phyloP scores from a whole-genome alignment of 257 asterid genomes.

The Rauvolfia tetraphylla region DNA sequence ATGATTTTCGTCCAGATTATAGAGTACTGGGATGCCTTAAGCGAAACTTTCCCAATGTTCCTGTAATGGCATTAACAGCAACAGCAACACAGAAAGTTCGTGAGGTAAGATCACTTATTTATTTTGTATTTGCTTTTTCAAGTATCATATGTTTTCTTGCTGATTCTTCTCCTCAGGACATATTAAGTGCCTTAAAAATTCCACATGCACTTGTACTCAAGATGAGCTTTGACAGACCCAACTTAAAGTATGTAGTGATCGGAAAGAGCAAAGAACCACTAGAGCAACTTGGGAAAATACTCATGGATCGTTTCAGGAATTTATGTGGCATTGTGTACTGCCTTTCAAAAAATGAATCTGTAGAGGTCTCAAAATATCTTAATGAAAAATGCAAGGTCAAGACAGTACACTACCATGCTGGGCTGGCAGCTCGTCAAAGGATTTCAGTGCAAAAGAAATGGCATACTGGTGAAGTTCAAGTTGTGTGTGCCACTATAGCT shows the following conservation, averaged over 20 bases:
- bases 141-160: slow-evolving; percentile 13
- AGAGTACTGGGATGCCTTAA: slow-evolving; percentile 87
- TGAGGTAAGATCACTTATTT: slow-evolving; percentile 49
- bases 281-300: slow-evolving; percentile 74
- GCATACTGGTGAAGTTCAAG: slow-evolving; percentile 81
- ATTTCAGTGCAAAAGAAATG: slow-evolving; percentile 80
- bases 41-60: slow-evolving; percentile 83
- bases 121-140: slow-evolving; percentile 1
- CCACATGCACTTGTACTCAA: slow-evolving; percentile 83
- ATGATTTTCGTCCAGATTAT: slow-evolving; percentile 98
- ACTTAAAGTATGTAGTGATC: slow-evolving; percentile 82
- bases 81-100: slow-evolving; percentile 88
- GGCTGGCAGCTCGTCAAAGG: slow-evolving; percentile 87
- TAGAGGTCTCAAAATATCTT: slow-evolving; percentile 74
- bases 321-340: slow-evolving; percentile 87
- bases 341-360: slow-evolving; percentile 90
- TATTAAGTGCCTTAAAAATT: slow-evolving; percentile 63
- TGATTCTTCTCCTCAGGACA: slow-evolving; percentile 53
- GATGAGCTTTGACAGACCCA: slow-evolving; percentile 90
- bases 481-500: slow-evolving; percentile 97
- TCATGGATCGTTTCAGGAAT: slow-evolving; percentile 59
- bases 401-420: slow-evolving; percentile 87
- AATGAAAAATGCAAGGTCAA: slow-evolving; percentile 76
- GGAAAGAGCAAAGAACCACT: slow-evolving; percentile 86
- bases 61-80: slow-evolving; percentile 97